phyloP scores from a whole-genome alignment of 2,329 filamentous ascomycete genomes.

The Venturia oleaginea region DNA sequence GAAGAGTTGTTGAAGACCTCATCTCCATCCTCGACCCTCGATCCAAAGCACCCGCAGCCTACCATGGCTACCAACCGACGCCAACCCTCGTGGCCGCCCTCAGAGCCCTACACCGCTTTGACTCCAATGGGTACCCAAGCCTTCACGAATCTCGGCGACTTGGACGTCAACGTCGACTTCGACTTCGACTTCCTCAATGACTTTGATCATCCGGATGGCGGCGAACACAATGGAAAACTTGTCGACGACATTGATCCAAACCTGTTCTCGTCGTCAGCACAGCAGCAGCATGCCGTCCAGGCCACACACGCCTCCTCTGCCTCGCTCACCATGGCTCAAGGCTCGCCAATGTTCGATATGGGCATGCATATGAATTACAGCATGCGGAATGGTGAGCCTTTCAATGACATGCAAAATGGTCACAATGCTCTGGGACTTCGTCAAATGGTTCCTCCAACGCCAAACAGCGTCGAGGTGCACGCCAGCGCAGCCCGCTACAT shows the following conservation, averaged over 20 bases:
- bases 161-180: slow-evolving; percentile 9
- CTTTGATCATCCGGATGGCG: neutral
- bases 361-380: slow-evolving; percentile 2
- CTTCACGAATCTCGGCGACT: slow-evolving; percentile 3
- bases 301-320: neutral
- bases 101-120: slow-evolving; percentile 7
- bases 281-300: slow-evolving; percentile 9
- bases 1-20: neutral
- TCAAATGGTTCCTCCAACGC: slow-evolving; percentile 65
- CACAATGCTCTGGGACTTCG: slow-evolving; percentile 33
- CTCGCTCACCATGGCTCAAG: neutral
- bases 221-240: neutral
- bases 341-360: slow-evolving; percentile 12
- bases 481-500: slow-evolving; percentile 48
- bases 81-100: neutral
- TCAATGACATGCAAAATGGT: neutral
- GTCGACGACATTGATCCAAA: neutral
- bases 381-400: neutral
- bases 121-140: slow-evolving; percentile 9
- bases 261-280: neutral
- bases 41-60: neutral
- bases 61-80: neutral
- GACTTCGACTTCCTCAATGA: slow-evolving; percentile 12
- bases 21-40: too few relatives aligned
- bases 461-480: slow-evolving; percentile 71